Base-by-base conservation (phyloP, 306 rosid species). In the Quercus robur region DNA sequence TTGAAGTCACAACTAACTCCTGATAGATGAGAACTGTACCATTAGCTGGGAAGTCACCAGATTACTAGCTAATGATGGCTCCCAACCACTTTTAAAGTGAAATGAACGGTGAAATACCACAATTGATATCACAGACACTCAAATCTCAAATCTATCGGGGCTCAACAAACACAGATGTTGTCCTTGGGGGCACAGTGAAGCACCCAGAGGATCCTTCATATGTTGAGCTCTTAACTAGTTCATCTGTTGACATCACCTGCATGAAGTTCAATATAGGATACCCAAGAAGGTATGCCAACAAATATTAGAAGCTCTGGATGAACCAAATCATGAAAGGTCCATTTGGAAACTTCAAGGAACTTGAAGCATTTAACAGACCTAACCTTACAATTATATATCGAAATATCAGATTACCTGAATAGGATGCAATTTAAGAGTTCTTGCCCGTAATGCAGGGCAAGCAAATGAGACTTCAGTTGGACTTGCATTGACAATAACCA, bases 141-240 rank as follows among this genome's bases (percentile, higher is more conserved):
- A 81, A 19, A 38, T 69, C 11, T 70, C 73, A 81, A 15, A 38
- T 69, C 18, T 72, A 70, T 79, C 98, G 88, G 78, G 91, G 87
- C 85, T 93, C 92, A 3, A 93, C 93, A 70, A 93, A 93, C 70
- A 95, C 96, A 28, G 91, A 85, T 21, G 99, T 90, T 13, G 98
- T 90, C 81, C 93, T 85, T 62, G 80, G 71, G 17, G 94, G 94
- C 76, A 93, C 88, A 30, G 66, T 79, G 73, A 93, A 95, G 81
- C 94, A 71, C 44, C 96, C 97, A 1, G 93, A 84, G 56, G 87
- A 85, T 21, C 85, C 77, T 79, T 95, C 88, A 21, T 86, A 93
- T 23, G 64, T 84, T 71, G 99, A 93, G 6, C 81, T 87, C 83
- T 84, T 95, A 41, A 90, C 97, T n/a, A 79, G 58, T 18, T 87